Evolutionary conservation across 257 asterid species (phyloP).

Genomic region (Solanum lycopersicoides): DNA sequence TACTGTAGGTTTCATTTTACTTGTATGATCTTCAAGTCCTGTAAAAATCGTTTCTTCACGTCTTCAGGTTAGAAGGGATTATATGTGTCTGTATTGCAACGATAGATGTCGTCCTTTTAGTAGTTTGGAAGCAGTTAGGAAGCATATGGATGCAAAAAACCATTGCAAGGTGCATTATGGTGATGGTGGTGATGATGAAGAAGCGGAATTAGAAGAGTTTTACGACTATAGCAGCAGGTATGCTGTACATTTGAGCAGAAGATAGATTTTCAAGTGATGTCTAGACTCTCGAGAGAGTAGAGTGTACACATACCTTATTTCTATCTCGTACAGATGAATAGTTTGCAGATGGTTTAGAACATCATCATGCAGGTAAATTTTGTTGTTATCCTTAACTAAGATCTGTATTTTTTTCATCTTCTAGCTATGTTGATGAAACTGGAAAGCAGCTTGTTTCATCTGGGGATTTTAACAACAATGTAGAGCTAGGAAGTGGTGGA

Average conservation of each 20-base stretch:
- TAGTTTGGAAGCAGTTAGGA: conserved; percentile 74
- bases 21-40: not conserved
- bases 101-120: conserved; percentile 64
- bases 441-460: conserved; percentile 58
- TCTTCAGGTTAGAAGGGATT: conserved; percentile 68
- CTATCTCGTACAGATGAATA: not conserved
- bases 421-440: conserved; percentile 51
- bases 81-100: conserved; percentile 68
- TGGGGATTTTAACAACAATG: conserved; percentile 25
- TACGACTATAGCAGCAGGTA: conserved; percentile 97
- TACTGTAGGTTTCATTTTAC: not conserved
- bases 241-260: not conserved
- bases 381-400: not conserved
- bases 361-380: not conserved
- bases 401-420: not conserved
- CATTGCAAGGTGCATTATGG: conserved; percentile 94
- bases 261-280: not conserved
- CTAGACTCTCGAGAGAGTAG: not conserved
- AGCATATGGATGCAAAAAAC: conserved; percentile 87
- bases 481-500: conserved; percentile 64
- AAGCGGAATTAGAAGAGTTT: conserved; percentile 85
- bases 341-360: not conserved
- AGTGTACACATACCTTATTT: not conserved
- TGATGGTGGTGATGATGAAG: conserved; percentile 87
- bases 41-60: not conserved